These are phyloP conservation scores for Fusarium incarnatum DNA, from an alignment of 2,329 filamentous ascomycete genomes.

Conservation along the genomic window DNA sequence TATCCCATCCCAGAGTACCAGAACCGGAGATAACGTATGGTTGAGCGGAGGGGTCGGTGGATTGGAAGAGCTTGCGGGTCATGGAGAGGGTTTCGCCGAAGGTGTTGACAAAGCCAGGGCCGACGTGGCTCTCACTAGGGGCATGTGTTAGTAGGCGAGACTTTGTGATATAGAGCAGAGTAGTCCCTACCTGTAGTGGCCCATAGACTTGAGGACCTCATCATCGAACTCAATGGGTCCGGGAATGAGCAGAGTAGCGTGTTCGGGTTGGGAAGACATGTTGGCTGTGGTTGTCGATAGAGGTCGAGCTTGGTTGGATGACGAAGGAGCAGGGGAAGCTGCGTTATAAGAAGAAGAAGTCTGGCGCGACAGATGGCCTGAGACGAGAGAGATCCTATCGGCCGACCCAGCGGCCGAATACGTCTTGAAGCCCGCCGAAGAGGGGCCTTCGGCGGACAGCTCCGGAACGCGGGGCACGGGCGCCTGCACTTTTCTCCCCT, in stretches of 20 bases:
- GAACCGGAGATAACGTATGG: constrained; percentile 95
- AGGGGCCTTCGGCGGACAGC: constrained; percentile 49
- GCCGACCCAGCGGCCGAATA: constrained; percentile 44
- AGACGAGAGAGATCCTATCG: constrained; percentile 48
- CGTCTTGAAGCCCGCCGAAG: constrained; percentile 41
- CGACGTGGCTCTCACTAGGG: constrained; percentile 90
- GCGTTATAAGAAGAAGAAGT: constrained; percentile 34
- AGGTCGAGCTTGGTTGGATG: constrained; percentile 34
- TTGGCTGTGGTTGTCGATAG: constrained; percentile 49
- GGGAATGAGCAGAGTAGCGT: constrained; percentile 88
- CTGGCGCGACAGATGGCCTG: constrained; percentile 41
- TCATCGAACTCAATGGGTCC: constrained; percentile 99
- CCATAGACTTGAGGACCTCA: constrained; percentile 94
- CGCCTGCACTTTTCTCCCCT: constrained; percentile 41
- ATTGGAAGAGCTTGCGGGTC: constrained; percentile 95
- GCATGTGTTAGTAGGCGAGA: constrained; percentile 12
- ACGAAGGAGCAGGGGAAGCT: constrained; percentile 27
- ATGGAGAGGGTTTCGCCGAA: constrained; percentile 92
- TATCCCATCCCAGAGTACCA: constrained; percentile 95
- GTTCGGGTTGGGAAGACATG: constrained; percentile 72
- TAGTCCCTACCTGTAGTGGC: constrained; percentile 77
- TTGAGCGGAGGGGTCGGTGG: constrained; percentile 82
- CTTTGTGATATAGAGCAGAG: not conserved
- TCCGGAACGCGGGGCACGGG: constrained; percentile 49
- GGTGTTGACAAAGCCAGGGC: constrained; percentile 84